Base-by-base conservation (phyloP, 1,284 basidiomycete species). In the Austropuccinia psidii region DNA sequence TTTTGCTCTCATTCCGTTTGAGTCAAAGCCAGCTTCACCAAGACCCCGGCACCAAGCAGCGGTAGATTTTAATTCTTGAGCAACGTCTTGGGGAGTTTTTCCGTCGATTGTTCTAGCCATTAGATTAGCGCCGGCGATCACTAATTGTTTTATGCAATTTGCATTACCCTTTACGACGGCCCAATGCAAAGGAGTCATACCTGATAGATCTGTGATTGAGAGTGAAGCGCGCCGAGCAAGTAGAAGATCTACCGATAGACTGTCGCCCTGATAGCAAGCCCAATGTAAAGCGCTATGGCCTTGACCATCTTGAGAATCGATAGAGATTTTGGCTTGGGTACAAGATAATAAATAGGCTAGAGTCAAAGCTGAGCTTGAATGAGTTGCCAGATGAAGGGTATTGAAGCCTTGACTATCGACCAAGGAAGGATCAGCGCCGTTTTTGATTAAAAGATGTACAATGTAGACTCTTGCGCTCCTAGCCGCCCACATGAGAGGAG, bases 191-290 rank as follows among this genome's bases (percentile, higher is more conserved):
- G 96, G 92, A 0, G 92, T 87, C 67, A 99, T 84, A 0, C 93
- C 93, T 0, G 86, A 82, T 76, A 90, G 88, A 80, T 98, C 96
- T 47, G 85, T 85, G 4, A 88, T 82, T 75, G 87, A 86, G 0
- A 89, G 84, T 70, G 87, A 89, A 2, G 94, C 92, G 8, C 93
- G 93, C 77, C 95, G 91, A 73, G 89, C 87, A 66, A 99, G 85
- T 21, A 99, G 82, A 39, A 98, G 82, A 76, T 97, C 92, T 1
- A 98, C 92, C 0, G 90, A 93, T 27, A 98, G 86, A 0, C 92
- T 93, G 79, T 99, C 96, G 54, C 95, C 95, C 80, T 98, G 96
- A 82, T 98, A 98, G 4, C 93, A 92, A 1, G 96, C 96, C 96
- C 96, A 98, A 91, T 98, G 97, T 67, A 99, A 85, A 0, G 91